Base-by-base conservation (phyloP, 1,284 basidiomycete species). In the Retiboletus fuscus region DNA sequence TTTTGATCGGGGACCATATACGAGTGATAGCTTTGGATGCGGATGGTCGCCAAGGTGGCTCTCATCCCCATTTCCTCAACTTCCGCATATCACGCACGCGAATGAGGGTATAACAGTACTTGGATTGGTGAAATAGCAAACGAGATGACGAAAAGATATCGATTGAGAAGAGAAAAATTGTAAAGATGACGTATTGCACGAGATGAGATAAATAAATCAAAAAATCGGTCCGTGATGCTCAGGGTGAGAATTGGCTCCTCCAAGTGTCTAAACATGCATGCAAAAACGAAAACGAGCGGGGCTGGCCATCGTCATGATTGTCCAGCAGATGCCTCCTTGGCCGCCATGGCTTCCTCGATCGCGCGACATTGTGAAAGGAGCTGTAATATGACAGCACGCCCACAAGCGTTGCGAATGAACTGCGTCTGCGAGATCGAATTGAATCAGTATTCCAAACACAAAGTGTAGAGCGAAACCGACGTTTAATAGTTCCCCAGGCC, bases 391-490 rank as follows among this genome's bases (percentile, higher is more conserved):
- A 92, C 90, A 44, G 86, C 81, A 46, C 92, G 90, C 41, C 91
- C 90, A 78, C 91, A 92, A 2, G 91, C 89, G 70, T 89, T 91
- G 70, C 87, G 87, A 69, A 94, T 86, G 78, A 93, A 92, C 24
- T 88, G 81, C 68, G 87, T 88, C 92, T 81, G 60, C 2, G 30
- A 57, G 11, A 39, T 13, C 3, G 3, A 13, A 30, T 28, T 49
- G 90, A 75, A 20, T 70, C 64, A 70, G 70, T 28, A 63, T 65
- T 55, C 30, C 30, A 13, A 64, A 46, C 13, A 28, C 22, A 22
- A 30, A 43, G 39, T 24, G 12, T 30, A 26, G 51, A 57, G 18
- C 65, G 13, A 6, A 55, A 86, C 89, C 41, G 71, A 93, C 93
- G 81, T 90, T 90, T 34, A 89, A 80, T 65, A 95, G 79, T 61